Base-by-base conservation (phyloP, 192 early-diverging fungal genomes). In the Pilaira anomala region DNA sequence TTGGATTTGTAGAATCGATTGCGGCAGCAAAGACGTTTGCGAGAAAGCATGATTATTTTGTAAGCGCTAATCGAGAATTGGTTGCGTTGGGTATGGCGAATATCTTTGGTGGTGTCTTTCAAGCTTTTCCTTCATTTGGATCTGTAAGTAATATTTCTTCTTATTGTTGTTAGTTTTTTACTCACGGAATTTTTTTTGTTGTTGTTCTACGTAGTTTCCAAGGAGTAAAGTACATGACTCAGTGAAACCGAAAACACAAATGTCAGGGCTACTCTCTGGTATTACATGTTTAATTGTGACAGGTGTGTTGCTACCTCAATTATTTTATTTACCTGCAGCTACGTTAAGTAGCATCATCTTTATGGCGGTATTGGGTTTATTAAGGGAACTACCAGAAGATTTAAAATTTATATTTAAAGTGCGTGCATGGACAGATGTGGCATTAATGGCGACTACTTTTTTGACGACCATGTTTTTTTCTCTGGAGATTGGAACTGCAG, bases 1-100 rank as follows among this genome's bases (percentile, higher is more conserved):
- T 98, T 64, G 96, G 96, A 3, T 95, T 98, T 71, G 94, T 98
- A n/a, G 96, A 98, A 75, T 90, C 91, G 29, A 88, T 98, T 60
- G 93, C 89, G 24, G 89, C 94, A 14, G 88, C 93, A 9, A 93
- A 96, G 66, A 91, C 91, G 40, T 97, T 96, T 73, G 89, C 93
- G 0, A 87, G 85, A 57, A 83, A 90, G 40, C 88, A 94, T 74
- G 90, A 93, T 76, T 96, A 97, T 67, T 73, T 86, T 14, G 87
- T 97, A 30, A 91, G 89, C 9, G 91, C 93, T 6, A 98, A 98
- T 66, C 89, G 96, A 19, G 96, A 98, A 75, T 78, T 98, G 46
- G 95, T 98, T 30, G 96, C 94, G 6, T 70, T 98, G 55, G 96
- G 96, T 14, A 71, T 89, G 12, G 79, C 85, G 49, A 98, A 97